Base-by-base conservation (phyloP, 75 land plant genomes). In the Cryptomeria japonica region DNA sequence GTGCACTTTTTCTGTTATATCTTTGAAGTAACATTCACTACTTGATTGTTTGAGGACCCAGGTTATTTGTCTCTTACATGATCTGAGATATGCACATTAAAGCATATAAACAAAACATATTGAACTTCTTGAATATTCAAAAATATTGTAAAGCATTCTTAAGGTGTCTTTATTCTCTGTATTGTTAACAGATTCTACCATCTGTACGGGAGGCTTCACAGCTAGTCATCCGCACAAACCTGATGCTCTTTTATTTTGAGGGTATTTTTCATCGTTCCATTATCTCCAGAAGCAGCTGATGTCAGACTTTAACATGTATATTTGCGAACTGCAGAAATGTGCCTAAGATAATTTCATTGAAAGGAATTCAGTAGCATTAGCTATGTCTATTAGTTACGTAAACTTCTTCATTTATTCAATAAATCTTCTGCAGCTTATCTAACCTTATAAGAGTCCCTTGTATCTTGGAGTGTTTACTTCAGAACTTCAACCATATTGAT, bases 201-300 rank as follows among this genome's bases (percentile, higher is more conserved):
- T 87, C 90, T 55, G 94, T 95, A 83, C 95, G 93, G 84, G 97
- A 96, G 46, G 86, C 93, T 73, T 89, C 95, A 56, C 93, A 93
- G 82, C 88, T 96, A 84, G 91, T 92, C 82, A 87, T 97, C 25
- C 96, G 99, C 16, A 89, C 96, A 34, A 97, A 98, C 88, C 93
- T 98, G 86, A 98, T 98, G 99, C 93, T 98, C 84, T 98, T 98
- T 86, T 98, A 98, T 88, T 98, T 98, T 91, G 99, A 98, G 94
- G 99, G 99, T 98, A 79, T 76, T 86, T 51, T 87, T 58, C 73
- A 39, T 31, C 32, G 14, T 82, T 44, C 84, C 28, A 12, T 44
- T 44, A 82, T 82, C 84, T 82, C 49, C 46, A 82, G 51, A 82
- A 46, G 47, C 84, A 46, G 32, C 16, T 82, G 31, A 44, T 11